These are phyloP conservation scores for Crithidia thermophila DNA, from an alignment of 208 protist species.

Conservation along the genomic window DNA sequence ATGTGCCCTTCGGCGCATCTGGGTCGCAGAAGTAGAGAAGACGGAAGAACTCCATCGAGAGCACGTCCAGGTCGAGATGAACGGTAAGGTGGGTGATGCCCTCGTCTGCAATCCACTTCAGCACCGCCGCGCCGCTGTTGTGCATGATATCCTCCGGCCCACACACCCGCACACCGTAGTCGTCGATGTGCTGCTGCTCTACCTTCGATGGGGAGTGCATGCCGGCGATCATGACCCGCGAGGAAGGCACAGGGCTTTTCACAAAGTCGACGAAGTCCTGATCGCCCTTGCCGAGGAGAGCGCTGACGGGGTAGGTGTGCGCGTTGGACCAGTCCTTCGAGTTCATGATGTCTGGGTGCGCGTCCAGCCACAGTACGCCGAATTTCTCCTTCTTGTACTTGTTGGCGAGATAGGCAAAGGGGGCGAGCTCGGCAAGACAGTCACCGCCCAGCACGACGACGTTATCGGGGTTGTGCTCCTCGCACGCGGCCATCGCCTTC, in stretches of 20 bases:
- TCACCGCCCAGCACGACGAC: slow-evolving; percentile 41
- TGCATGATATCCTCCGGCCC: slow-evolving; percentile 9
- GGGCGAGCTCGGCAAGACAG: slow-evolving; percentile 38
- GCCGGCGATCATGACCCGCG: slow-evolving; percentile 28
- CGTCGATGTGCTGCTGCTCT: slow-evolving; percentile 27
- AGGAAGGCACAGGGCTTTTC: slow-evolving; percentile 8
- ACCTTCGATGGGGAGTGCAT: slow-evolving; percentile 15
- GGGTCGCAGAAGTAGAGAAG: slow-evolving; percentile 31
- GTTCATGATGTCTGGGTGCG: slow-evolving; percentile 39
- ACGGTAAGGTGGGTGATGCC: slow-evolving; percentile 42
- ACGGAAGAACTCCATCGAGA: slow-evolving; percentile 24
- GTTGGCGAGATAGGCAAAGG: slow-evolving; percentile 37
- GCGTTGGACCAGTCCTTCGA: slow-evolving; percentile 26
- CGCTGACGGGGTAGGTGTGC: slow-evolving; percentile 32
- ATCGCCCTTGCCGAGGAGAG: slow-evolving; percentile 21
- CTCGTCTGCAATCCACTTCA: slow-evolving; percentile 28
- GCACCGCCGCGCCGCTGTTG: slow-evolving; percentile 18
- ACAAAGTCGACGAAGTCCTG: slow-evolving; percentile 16
- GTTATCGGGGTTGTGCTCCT: slow-evolving; percentile 16
- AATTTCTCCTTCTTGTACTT: slow-evolving; percentile 27
- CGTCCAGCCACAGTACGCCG: slow-evolving; percentile 42
- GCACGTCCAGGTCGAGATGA: slow-evolving; percentile 43
- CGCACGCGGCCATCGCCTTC: slow-evolving; percentile 8
- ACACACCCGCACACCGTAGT: slow-evolving; percentile 23
- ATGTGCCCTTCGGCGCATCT: slow-evolving; percentile 3